Conservation (phyloP, 129 eudicot species). For the Saussurea involucrata region DNA sequence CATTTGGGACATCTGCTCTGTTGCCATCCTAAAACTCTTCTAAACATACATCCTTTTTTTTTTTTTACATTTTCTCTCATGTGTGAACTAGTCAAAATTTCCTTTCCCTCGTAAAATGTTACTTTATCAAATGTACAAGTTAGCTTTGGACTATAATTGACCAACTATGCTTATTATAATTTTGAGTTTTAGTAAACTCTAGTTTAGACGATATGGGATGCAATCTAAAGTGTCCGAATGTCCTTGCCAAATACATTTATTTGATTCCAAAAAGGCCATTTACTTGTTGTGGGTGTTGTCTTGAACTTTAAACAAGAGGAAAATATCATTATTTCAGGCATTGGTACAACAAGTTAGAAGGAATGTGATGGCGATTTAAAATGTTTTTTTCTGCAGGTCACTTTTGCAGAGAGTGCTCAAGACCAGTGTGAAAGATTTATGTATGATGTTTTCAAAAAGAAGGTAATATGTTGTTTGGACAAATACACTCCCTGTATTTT, state of each 20-base stretch:
- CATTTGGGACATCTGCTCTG: not conserved
- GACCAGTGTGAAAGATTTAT: slow-evolving; percentile 85
- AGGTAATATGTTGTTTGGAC: slow-evolving; percentile 44
- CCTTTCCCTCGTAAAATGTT: not conserved
- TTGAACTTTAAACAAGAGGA: not conserved
- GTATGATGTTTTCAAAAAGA: slow-evolving; percentile 49
- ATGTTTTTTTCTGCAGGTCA: slow-evolving; percentile 45
- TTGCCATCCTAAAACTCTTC: not conserved
- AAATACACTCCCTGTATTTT: not conserved
- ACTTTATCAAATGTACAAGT: not conserved
- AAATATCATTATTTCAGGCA: not conserved
- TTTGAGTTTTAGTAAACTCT: not conserved
- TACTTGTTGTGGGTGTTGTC: not conserved
- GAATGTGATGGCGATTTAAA: not conserved
- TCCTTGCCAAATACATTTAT: not conserved
- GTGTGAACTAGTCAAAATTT: not conserved
- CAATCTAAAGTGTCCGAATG: not conserved
- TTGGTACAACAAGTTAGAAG: not conserved
- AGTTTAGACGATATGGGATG: not conserved
- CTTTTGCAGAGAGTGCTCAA: slow-evolving; percentile 33
- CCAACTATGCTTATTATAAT: not conserved
- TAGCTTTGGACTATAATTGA: not conserved
- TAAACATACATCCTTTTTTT: too few relatives aligned
- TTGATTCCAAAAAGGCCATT: not conserved
- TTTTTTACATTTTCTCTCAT: not conserved